A percentile compares a stretch with the other conserved stretches of the same genome.
These are phyloP conservation scores for Cocos nucifera DNA, from an alignment of 176 grass and related monocot genomes.

Conservation along the genomic window DNA sequence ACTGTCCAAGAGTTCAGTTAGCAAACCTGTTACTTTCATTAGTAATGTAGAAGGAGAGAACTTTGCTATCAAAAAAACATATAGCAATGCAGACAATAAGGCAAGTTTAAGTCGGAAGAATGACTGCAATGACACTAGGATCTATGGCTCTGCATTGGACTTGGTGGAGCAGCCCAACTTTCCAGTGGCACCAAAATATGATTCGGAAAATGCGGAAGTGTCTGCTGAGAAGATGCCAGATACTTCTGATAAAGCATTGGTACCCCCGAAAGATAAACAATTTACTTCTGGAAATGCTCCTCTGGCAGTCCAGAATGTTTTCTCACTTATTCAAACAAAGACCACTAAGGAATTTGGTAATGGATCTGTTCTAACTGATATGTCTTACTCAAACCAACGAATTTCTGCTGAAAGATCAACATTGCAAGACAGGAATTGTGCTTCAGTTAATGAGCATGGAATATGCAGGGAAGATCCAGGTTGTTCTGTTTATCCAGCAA, in stretches of 20 bases:
- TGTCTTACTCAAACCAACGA: constrained; percentile 22
- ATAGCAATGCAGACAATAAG: constrained; percentile 24
- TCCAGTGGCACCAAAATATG: constrained; percentile 21
- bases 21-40: constrained; percentile 19
- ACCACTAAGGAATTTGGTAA: constrained; percentile 11
- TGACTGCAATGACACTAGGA: constrained; percentile 9
- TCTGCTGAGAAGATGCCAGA: constrained; percentile 14
- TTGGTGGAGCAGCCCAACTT: constrained; percentile 9
- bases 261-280: constrained; percentile 20
- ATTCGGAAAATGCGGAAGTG: constrained; percentile 11
- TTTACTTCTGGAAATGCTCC: constrained; percentile 19
- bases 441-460: constrained; percentile 29
- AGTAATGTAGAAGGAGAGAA: constrained; percentile 15
- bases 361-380: constrained; percentile 11
- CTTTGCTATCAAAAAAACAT: neutral
- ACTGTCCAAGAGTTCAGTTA: constrained; percentile 12
- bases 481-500: constrained; percentile 19
- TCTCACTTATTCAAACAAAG: constrained; percentile 27
- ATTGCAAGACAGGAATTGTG: constrained; percentile 10
- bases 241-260: constrained; percentile 22
- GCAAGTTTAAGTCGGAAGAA: constrained; percentile 27
- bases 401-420: constrained; percentile 21
- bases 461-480: constrained; percentile 19
- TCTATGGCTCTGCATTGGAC: constrained; percentile 14
- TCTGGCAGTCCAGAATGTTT: constrained; percentile 11